phyloP scores from a whole-genome alignment of 768 basidiomycete species.

The Naganishia antarctica region DNA sequence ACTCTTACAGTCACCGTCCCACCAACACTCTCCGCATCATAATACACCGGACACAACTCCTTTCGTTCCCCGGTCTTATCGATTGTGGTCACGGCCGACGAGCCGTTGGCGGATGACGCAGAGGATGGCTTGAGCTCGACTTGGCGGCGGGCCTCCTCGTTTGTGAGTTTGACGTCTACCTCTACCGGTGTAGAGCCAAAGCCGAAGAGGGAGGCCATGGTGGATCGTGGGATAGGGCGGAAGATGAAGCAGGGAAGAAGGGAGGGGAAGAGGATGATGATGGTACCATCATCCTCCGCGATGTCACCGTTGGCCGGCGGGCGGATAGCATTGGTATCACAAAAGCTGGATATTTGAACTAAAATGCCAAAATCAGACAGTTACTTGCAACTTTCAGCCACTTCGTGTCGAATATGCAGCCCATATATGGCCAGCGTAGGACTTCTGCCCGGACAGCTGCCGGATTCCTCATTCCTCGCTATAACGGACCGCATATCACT shows the following conservation, averaged over 20 bases:
- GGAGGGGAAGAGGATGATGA: not conserved
- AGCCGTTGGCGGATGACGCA: not conserved
- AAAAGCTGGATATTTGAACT: too few species aligned
- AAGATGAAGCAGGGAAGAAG: not conserved
- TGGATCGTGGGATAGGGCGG: not conserved
- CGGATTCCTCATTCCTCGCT: too few species aligned
- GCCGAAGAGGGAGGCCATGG: constrained; percentile 77
- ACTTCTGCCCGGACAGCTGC: too few species aligned
- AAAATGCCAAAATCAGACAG: too few species aligned
- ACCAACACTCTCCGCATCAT: constrained; percentile 85
- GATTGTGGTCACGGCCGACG: not conserved
- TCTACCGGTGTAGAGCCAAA: constrained; percentile 79
- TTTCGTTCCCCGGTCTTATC: constrained; percentile 71
- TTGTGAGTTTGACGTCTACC: constrained; percentile 79
- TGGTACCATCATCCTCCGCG: not conserved
- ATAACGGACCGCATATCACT: not conserved
- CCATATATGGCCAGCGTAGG: too few species aligned
- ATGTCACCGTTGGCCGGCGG: too few species aligned
- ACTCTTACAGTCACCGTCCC: constrained; percentile 87
- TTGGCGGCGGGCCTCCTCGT: constrained; percentile 79
- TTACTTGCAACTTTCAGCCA: too few species aligned
- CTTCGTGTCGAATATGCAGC: too few species aligned
- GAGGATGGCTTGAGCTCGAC: constrained; percentile 56
- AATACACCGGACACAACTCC: constrained; percentile 81
- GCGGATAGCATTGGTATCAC: too few species aligned